phyloP scores from a whole-genome alignment of 1,284 basidiomycete genomes.

The Vanrija sp. region DNA sequence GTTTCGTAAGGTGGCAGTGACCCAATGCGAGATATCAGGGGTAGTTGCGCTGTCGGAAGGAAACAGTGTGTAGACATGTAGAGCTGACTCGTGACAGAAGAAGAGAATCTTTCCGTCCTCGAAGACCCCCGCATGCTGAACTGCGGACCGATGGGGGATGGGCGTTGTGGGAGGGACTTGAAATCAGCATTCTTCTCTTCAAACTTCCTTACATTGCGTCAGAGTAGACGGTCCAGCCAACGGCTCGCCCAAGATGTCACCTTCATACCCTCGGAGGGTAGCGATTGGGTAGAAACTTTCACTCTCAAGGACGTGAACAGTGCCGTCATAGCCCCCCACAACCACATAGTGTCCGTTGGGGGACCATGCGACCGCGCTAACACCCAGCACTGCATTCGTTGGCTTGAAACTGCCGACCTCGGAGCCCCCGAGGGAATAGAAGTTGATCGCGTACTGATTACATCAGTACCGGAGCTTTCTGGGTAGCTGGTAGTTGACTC shows the following conservation, averaged over 20 bases:
- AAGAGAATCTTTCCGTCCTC: constrained; percentile 65
- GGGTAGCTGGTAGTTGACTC: constrained; percentile 16
- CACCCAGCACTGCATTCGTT: constrained; percentile 45
- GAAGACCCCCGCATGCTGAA: constrained; percentile 68
- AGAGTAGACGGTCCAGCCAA: not conserved
- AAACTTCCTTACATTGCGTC: too few species aligned
- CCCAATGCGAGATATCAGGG: constrained; percentile 24
- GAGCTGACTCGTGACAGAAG: constrained; percentile 36
- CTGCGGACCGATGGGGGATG: not conserved
- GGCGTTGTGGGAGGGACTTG: not conserved
- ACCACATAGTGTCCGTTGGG: constrained; percentile 48
- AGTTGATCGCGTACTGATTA: constrained; percentile 69
- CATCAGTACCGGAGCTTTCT: not conserved
- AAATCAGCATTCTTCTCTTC: not conserved
- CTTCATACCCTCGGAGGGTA: not conserved
- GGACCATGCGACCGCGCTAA: constrained; percentile 72
- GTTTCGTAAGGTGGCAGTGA: constrained; percentile 26
- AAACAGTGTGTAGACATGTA: constrained; percentile 42
- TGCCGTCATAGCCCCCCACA: constrained; percentile 5
- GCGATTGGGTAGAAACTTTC: constrained; percentile 10
- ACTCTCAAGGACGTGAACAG: constrained; percentile 9
- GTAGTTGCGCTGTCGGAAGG: constrained; percentile 11
- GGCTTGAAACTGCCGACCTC: constrained; percentile 66
- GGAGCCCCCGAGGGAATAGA: constrained; percentile 69
- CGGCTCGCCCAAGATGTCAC: not conserved